These are phyloP conservation scores for Sarocladiaceae sp. DNA, from an alignment of 2,329 filamentous ascomycete species.

Conservation along the genomic window DNA sequence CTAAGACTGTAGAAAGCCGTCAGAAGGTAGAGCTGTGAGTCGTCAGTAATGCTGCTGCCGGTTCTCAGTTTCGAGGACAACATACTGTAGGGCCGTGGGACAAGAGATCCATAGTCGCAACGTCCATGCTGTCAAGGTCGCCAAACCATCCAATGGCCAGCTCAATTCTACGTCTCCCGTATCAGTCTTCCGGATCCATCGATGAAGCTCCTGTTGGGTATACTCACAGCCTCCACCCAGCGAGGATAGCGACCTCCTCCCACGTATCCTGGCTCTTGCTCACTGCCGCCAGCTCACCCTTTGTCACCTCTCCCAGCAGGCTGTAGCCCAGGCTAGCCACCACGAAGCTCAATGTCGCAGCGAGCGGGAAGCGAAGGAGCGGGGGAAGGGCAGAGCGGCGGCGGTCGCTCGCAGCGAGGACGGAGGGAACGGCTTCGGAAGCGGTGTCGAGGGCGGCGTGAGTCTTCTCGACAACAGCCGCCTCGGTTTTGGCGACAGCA, in stretches of 20 bases:
- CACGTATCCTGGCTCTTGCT: slow-evolving; percentile 58
- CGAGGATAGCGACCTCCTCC: slow-evolving; percentile 50
- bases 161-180: slow-evolving; percentile 49
- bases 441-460: slow-evolving; percentile 1
- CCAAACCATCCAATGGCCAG: slow-evolving; percentile 67
- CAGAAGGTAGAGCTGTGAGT: slow-evolving; percentile 61
- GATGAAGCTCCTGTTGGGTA: neutral
- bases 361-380: slow-evolving; percentile 42
- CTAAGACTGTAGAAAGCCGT: slow-evolving; percentile 70
- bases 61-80: slow-evolving; percentile 10
- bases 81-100: slow-evolving; percentile 67
- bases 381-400: neutral
- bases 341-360: slow-evolving; percentile 49
- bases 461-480: slow-evolving; percentile 1
- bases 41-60: slow-evolving; percentile 6
- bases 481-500: neutral
- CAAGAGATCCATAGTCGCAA: slow-evolving; percentile 59
- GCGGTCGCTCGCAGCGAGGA: slow-evolving; percentile 15
- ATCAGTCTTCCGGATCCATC: slow-evolving; percentile 6
- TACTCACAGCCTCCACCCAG: slow-evolving; percentile 50
- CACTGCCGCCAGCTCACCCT: slow-evolving; percentile 60
- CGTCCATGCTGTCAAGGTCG: slow-evolving; percentile 67
- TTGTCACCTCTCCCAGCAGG: slow-evolving; percentile 51
- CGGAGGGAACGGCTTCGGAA: neutral
- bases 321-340: slow-evolving; percentile 61